Evolutionary conservation across 768 basidiomycete species (phyloP).

Genomic region (Mrakia hoshinonis): DNA sequence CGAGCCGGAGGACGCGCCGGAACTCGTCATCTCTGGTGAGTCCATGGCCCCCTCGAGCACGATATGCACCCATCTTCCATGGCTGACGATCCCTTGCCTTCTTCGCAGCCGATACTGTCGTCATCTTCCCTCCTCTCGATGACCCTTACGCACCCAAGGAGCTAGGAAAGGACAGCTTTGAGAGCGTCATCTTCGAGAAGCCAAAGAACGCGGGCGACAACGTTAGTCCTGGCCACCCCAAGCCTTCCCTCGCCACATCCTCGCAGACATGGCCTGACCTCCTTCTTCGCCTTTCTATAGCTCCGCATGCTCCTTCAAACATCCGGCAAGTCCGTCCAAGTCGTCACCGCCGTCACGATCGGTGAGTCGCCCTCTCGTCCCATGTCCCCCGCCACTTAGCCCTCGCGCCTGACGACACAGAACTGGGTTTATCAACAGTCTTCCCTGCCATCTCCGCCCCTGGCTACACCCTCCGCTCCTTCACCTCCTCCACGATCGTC

Average conservation of each 20-base stretch:
- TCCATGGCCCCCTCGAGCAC: not conserved
- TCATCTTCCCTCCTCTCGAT: conserved; percentile 56
- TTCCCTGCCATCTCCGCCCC: conserved; percentile 40
- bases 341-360: conserved; percentile 80
- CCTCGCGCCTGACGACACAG: not conserved
- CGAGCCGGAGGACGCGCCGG: conserved; percentile 61
- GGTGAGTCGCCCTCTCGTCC: conserved; percentile 46
- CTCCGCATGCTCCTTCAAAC: conserved; percentile 76
- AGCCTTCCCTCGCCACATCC: not conserved
- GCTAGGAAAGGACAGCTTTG: conserved; percentile 18
- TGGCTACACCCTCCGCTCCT: conserved; percentile 40
- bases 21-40: conserved; percentile 69
- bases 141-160: conserved; percentile 34
- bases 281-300: conserved; percentile 42
- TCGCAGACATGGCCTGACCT: too few relatives aligned
- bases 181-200: conserved; percentile 72
- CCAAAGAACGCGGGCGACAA: conserved; percentile 63
- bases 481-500: conserved; percentile 15
- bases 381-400: not conserved
- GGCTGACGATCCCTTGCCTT: not conserved
- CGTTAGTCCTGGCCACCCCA: conserved; percentile 29
- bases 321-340: conserved; percentile 78
- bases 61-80: not conserved
- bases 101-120: conserved; percentile 91
- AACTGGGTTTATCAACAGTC: conserved; percentile 28